phyloP scores from a whole-genome alignment of 768 basidiomycete genomes.

The Naganishia vishniacii region DNA sequence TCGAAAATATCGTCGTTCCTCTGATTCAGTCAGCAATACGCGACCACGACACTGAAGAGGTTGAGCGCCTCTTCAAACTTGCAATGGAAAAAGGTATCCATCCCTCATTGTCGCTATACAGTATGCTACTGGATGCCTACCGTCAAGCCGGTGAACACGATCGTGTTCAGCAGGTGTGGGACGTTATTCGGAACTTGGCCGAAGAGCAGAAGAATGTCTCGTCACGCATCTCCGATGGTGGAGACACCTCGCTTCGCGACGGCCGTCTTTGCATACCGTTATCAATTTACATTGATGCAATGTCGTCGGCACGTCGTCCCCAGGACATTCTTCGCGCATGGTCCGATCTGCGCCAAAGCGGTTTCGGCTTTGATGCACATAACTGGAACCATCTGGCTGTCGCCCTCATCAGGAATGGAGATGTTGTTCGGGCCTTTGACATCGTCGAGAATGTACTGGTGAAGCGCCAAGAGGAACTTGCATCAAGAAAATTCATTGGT shows the following conservation, averaged over 20 bases:
- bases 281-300: constrained; percentile 71
- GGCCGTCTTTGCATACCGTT: constrained; percentile 65
- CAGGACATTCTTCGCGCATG: constrained; percentile 61
- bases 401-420: constrained; percentile 70
- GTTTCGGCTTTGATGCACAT: constrained; percentile 74
- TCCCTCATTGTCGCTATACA: constrained; percentile 60
- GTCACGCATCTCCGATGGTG: constrained; percentile 16
- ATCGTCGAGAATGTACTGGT: constrained; percentile 72
- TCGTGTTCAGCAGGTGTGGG: constrained; percentile 63
- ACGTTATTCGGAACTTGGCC: constrained; percentile 59
- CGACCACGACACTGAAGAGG: constrained; percentile 24
- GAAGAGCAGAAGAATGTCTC: constrained; percentile 37
- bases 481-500: not conserved
- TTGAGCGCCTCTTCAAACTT: constrained; percentile 34
- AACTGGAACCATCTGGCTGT: constrained; percentile 86
- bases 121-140: constrained; percentile 67
- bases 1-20: constrained; percentile 40
- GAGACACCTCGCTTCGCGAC: not conserved
- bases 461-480: constrained; percentile 35
- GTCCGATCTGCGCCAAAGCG: constrained; percentile 58
- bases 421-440: constrained; percentile 76
- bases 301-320: constrained; percentile 63
- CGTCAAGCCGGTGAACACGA: constrained; percentile 58
- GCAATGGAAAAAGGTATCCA: constrained; percentile 51
- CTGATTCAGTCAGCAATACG: constrained; percentile 33